These are phyloP conservation scores for Sequoiadendron giganteum DNA, from an alignment of 75 land plant species.

Conservation along the genomic window DNA sequence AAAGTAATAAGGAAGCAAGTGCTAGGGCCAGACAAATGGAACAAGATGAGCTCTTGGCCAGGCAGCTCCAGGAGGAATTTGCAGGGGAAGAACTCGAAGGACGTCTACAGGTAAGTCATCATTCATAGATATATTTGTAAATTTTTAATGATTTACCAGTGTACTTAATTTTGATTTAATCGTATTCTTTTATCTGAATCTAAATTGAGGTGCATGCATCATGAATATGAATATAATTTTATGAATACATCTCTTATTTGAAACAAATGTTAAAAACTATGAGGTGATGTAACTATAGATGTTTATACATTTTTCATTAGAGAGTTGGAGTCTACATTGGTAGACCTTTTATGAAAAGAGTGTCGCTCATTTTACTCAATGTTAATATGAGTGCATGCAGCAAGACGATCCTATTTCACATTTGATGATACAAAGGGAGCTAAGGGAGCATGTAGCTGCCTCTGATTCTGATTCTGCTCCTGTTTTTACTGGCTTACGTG, in stretches of 20 bases:
- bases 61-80: slow-evolving; percentile 67
- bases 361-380: not conserved
- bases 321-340: not conserved
- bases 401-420: not conserved
- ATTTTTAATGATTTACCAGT: not conserved
- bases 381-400: not conserved
- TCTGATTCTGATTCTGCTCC: not conserved
- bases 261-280: not conserved
- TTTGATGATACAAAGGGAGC: slow-evolving; percentile 4
- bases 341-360: not conserved
- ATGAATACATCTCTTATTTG: not conserved
- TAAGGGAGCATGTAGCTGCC: not conserved
- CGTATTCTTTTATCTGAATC: not conserved
- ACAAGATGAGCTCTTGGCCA: slow-evolving; percentile 66
- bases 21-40: slow-evolving; percentile 57
- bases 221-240: not conserved
- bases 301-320: not conserved
- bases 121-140: not conserved
- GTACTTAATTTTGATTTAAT: not conserved
- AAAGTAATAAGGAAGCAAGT: slow-evolving; percentile 16
- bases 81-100: slow-evolving; percentile 28
- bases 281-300: not conserved
- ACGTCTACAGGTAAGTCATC: not conserved
- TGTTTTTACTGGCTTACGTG: not conserved
- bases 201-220: not conserved